These are phyloP conservation scores for Tolypocladium endophyticum DNA, from an alignment of 2,329 filamentous ascomycete genomes.

Conservation along the genomic window DNA sequence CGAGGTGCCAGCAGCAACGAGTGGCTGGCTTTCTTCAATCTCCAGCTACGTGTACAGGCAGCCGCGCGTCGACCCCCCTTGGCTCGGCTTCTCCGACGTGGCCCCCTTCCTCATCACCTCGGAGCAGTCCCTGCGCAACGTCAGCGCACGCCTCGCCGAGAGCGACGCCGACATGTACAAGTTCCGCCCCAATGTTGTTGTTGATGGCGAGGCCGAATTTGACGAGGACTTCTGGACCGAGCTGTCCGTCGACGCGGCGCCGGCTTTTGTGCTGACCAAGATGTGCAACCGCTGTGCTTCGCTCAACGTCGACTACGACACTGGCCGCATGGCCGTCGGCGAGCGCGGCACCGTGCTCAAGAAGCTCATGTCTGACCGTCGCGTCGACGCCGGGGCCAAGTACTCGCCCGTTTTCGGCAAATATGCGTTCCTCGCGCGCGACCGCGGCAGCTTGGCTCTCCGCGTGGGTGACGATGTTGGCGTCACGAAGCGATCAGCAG, in stretches of 20 bases:
- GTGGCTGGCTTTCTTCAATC: constrained; percentile 25
- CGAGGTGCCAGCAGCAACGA: constrained; percentile 6
- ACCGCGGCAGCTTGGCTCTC: constrained; percentile 21
- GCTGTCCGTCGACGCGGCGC: constrained; percentile 30
- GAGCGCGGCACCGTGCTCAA: constrained; percentile 55
- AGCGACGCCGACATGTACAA: constrained; percentile 52
- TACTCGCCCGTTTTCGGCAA: constrained; percentile 64
- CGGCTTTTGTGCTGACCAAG: constrained; percentile 48
- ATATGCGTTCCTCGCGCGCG: constrained; percentile 49
- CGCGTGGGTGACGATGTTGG: constrained; percentile 45
- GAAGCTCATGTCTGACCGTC: constrained; percentile 57
- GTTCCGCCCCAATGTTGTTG: constrained; percentile 64
- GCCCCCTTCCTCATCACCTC: constrained; percentile 67
- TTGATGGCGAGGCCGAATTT: constrained; percentile 49
- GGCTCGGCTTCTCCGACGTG: constrained; percentile 62
- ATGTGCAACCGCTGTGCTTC: constrained; percentile 61
- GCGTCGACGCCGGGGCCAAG: constrained; percentile 58
- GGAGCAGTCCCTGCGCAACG: constrained; percentile 56
- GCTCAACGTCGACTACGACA: constrained; percentile 61
- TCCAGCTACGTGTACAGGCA: constrained; percentile 16
- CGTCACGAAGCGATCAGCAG: constrained; percentile 36
- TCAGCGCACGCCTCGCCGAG: constrained; percentile 45
- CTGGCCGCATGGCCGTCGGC: constrained; percentile 46
- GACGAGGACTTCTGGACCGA: constrained; percentile 67
- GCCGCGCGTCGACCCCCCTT: constrained; percentile 24